Base-by-base conservation (phyloP, 352 stramenopile genomes). In the Pythium guiyangense region DNA sequence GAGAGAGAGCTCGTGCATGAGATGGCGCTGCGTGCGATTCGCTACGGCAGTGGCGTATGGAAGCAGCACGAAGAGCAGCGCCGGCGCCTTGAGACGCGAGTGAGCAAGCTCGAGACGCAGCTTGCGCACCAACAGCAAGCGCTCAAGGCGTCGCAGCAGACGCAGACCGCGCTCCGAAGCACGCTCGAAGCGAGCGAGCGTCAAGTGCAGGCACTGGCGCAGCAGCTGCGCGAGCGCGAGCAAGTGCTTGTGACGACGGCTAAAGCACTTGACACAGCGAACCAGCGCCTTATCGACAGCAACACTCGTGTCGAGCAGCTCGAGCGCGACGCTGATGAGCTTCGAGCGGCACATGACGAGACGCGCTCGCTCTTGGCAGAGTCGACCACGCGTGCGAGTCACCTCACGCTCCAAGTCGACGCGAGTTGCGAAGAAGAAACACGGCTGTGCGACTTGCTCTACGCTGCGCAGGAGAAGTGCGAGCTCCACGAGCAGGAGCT, bases 61-160 rank as follows among this genome's bases (percentile, higher is more conserved):
- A 68, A 64, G 57, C 61, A 72, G 39, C 61, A 76, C 20, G 64
- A 73, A 22, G 58, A 73, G 54, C 34, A 52, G 3, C 67, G 57
- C 11, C 26, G 54, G 35, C 29, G 12, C 1, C 27, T 70, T n/a
- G 62, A 64, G 58, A 15, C 44, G 25, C 31, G 55, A 43, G 56
- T 63, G 5, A 26, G 12, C 20, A n/a, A 18, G 25, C 29, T 48
- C 12, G 48, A 64, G 49, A 37, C 17, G n/a, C 34, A 63, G 37
- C 26, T 67, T 12, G 12, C 20, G 11, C 22, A 25, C 20, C 43
- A 57, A 35, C 49, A 43, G 1, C 35, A 54, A 14, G 25, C 18
- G 20, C 26, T 59, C 6, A 3, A 15, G 22, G 3, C n/a, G n/a
- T 29, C 46, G 17, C 53, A 52, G 50, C 44, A 37, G 12, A 31